Evolutionary conservation across 2,329 filamentous ascomycete species (phyloP), one percentile per base, ranked within the genome.

Genomic region (Stachybotrys elegans): DNA sequence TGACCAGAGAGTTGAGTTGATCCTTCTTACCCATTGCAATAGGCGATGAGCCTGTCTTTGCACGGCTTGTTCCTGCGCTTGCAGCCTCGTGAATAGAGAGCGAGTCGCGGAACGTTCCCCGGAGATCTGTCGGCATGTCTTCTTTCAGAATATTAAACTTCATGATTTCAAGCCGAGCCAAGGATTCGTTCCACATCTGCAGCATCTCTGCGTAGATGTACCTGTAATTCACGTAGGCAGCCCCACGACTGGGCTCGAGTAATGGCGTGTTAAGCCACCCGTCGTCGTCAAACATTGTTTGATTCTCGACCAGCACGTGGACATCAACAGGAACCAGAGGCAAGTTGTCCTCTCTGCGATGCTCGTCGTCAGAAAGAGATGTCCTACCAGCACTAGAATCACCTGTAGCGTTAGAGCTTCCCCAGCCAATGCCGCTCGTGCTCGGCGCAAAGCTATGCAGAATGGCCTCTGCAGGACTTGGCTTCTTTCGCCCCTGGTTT

Each of bases 141-240:
- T 77, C 75, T 43, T 75, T 75, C 31, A 85, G 65, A 4, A 79
- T 73, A 49, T 84, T 84, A 55, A 85, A 86, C 55, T 86, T 86
- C 63, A 86, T 72, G 22, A 86, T 76, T 57, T 86, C 83, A 2
- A 86, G 71, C 16, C 81, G 71, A 23, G 78, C 72, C 5, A 85
- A 63, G 0, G 80, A 80, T 44, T 81, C 74, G 3, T 72, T 69
- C 83, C 83, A 86, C 63, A 80, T 76, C 51, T 82, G 81, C 4
- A 86, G 70, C 62, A 86, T 74, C 60, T 84, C 80, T n/a, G 82
- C 81, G 53, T 86, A 86, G 1, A 76, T 72, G 47, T 79, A 76
- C 27, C 83, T 76, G 55, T 85, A 86, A 53, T 68, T 71, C n/a
- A 73, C 70, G 50, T 81, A 81, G 17, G 75, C 58, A 4, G 67